Conservation (phyloP, 192 early-diverging fungal species). For the Mortierella antarctica region DNA sequence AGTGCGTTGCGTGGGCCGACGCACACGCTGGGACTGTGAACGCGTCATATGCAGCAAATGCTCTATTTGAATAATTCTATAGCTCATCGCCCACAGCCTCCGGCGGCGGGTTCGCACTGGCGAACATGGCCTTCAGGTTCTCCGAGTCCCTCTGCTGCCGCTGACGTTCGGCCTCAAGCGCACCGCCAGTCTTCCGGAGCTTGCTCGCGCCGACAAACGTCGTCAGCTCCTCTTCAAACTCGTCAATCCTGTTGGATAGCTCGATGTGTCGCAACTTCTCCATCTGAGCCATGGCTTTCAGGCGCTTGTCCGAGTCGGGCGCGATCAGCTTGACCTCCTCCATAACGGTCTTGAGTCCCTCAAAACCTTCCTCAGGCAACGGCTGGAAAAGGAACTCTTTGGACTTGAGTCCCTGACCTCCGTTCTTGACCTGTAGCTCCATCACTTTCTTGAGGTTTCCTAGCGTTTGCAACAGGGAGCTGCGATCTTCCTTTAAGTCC, state of each 20-base stretch:
- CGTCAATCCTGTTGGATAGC: constrained; percentile 74
- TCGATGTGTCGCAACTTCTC: constrained; percentile 76
- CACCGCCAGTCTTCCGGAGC: constrained; percentile 81
- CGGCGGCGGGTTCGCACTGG: neutral
- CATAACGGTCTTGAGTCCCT: constrained; percentile 74
- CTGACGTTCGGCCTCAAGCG: constrained; percentile 75
- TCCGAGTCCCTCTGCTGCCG: constrained; percentile 75
- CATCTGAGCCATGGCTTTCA: constrained; percentile 74
- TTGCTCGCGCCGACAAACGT: constrained; percentile 73
- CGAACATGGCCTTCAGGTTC: constrained; percentile 66
- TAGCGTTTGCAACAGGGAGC: constrained; percentile 68
- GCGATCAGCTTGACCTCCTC: constrained; percentile 76
- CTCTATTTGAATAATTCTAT: too few species aligned
- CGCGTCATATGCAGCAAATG: too few species aligned
- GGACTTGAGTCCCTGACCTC: constrained; percentile 25
- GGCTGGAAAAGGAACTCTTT: constrained; percentile 68
- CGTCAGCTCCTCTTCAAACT: constrained; percentile 79
- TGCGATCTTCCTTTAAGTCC: constrained; percentile 73
- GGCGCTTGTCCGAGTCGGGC: constrained; percentile 70
- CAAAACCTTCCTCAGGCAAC: constrained; percentile 68
- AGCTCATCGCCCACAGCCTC: too few species aligned
- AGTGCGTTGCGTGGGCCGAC: too few species aligned
- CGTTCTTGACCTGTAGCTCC: constrained; percentile 60
- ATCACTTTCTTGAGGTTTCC: constrained; percentile 71
- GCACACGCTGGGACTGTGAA: too few species aligned